Base-by-base conservation (phyloP, 176 grass and related monocot species). In the Carex parvula region DNA sequence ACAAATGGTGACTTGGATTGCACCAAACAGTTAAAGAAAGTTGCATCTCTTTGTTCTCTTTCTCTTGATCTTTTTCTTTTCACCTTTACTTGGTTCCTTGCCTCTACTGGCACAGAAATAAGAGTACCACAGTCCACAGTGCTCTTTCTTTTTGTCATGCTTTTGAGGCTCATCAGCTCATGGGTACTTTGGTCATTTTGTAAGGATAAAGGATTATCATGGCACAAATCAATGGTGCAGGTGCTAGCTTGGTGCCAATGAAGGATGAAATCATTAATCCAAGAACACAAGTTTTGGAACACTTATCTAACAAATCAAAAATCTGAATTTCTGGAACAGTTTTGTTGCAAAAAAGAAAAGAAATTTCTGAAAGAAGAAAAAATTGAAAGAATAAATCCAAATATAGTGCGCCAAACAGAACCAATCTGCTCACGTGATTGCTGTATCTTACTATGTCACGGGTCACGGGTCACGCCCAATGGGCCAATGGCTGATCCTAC, bases 131-230 rank as follows among this genome's bases (percentile, higher is more conserved):
- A 39, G 37, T 5, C 37, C 4, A 39, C 12, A 37, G 44, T 55
- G 72, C 21, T 0, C 20, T 76, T 76, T 8, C 48, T 55, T 54
- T 52, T 56, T 77, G 46, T 73, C 70, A 73, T 73, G 70, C 70
- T 73, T 78, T 32, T 78, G 6, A 57, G 73, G 6, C 73, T 18
- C 29, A 29, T 29, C 29, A 29, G 29, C 29, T 29, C 9, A 5
- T n/a, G 73, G 73, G 14, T 57, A 57, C 2, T 78, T 78, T 78
- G 50, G 44, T 75, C 44, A 75, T 75, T 12, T 81, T 81, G 18
- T 81, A 81, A 17, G 46, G 10, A 50, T 50, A 50, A 53, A 59
- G 13, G 11, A 22, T 85, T 55, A 85, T 84, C 82, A 88, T 88
- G 8, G 44, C 26, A 48, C 24, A 50, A 50, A 21, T 88, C 59